A percentile compares a stretch with the other conserved stretches of the same genome.
phyloP scores from a whole-genome alignment of 2,329 filamentous ascomycete species.

The Xylariomycetidae sp. region DNA sequence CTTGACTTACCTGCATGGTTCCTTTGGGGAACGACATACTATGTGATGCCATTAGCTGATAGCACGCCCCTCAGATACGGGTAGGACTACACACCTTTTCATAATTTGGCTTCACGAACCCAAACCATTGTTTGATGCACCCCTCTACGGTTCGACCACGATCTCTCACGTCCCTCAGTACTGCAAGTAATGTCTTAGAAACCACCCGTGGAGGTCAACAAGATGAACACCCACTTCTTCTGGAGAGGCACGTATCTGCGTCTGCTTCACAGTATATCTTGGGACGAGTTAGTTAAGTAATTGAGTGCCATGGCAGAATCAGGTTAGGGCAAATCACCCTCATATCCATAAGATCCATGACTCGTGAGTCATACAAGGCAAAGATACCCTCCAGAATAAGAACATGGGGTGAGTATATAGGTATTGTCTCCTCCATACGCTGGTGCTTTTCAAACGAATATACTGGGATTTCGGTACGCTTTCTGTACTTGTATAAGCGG shows the following conservation, averaged over 20 bases:
- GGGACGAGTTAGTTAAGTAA: constrained; percentile 7
- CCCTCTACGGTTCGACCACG: constrained; percentile 89
- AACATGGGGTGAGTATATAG: constrained; percentile 94
- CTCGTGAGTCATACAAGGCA: constrained; percentile 81
- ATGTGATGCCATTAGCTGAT: constrained; percentile 11
- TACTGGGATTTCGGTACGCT: constrained; percentile 83
- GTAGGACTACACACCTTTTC: constrained; percentile 51
- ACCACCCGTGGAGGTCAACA: constrained; percentile 4
- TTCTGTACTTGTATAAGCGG: constrained; percentile 43
- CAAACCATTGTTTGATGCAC: constrained; percentile 97
- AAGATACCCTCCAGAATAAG: constrained; percentile 95
- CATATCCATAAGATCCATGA: constrained; percentile 85
- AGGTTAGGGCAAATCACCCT: constrained; percentile 51
- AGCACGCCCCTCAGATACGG: neutral
- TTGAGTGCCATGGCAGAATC: constrained; percentile 1
- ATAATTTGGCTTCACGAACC: constrained; percentile 94
- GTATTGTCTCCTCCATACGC: constrained; percentile 71
- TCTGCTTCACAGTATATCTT: constrained; percentile 96
- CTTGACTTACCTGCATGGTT: constrained; percentile 65
- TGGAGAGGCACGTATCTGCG: constrained; percentile 84
- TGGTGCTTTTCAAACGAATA: constrained; percentile 95
- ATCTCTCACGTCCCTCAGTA: constrained; percentile 82
- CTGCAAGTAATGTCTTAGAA: constrained; percentile 34
- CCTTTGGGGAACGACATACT: constrained; percentile 86
- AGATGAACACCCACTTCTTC: constrained; percentile 62